Evolutionary conservation across 164 flowering plant species (phyloP), one percentile per base, ranked within the genome.

Genomic region (Annona cherimola): DNA sequence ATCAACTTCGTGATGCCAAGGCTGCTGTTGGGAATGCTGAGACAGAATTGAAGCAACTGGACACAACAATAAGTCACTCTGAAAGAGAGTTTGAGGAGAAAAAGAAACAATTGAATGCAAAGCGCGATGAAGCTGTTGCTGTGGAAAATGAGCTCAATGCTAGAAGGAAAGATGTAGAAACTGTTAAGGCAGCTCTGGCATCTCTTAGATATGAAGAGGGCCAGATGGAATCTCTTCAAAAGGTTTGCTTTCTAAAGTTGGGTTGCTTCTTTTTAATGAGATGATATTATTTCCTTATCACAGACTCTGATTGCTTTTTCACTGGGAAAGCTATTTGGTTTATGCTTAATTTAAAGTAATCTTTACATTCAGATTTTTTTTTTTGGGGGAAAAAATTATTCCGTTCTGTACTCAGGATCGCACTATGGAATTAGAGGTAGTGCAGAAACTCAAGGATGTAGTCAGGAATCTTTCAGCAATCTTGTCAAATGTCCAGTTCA

Each of bases 1-100:
- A 96, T 83, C 97, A 93, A 76, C 79, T 96, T 61, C 84, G 74
- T 73, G 99, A 96, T 82, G 97, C 99, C 70, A 93, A 92, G 77
- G 84, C 86, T 46, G 93, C 96, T 61, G 99, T 90, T 82, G 98
- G 99, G 50, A 80, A 55, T 76, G 85, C 91, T 69, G 97, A 90
- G 78, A 90, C 96, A 43, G 98, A 90, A 71, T 64, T 92, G 75
- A 93, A 93, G 76, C 97, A 92, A 79, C 71, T 92, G 77, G 81
- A 83, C 78, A 87, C 95, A 71, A 90, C 86, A 81, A 90, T 93
- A 63, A 80, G 77, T 68, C 98, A 90, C 63, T 83, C 83, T 66
- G 92, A 90, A 73, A 92, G 85, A 74, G 98, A 90, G 83, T 84
- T 92, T 74, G 86, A 85, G 69, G 97, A 92, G 87, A 96, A 90